Conservation (phyloP, 164 flowering plant genomes). For the Malania oleifera region DNA sequence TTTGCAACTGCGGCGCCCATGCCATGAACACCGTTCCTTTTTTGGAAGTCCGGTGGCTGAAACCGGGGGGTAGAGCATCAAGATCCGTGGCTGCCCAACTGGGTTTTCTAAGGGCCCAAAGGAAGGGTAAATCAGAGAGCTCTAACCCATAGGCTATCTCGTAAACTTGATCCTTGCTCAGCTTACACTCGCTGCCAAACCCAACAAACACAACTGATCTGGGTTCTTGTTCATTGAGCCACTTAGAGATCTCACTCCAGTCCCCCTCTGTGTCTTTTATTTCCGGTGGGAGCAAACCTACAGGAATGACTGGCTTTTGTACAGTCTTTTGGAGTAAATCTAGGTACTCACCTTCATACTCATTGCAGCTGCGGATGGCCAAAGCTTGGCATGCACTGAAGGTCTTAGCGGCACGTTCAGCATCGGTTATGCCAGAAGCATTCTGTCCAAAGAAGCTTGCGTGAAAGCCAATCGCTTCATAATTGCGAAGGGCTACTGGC, state of each 20-base stretch:
- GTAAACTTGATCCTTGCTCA: neutral
- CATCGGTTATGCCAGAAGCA: neutral
- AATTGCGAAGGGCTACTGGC: too few species aligned
- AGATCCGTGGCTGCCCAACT: neutral
- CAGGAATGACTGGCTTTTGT: neutral
- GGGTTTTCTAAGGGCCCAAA: neutral
- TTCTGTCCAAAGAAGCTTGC: neutral
- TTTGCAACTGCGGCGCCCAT: slow-evolving; percentile 12
- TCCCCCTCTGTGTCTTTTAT: neutral
- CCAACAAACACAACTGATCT: neutral
- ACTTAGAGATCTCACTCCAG: neutral
- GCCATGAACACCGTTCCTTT: neutral
- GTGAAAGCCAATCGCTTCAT: neutral
- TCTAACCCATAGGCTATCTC: neutral
- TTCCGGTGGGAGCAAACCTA: neutral
- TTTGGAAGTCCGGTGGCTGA: too few species aligned
- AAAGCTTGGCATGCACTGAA: neutral
- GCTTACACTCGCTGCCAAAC: neutral
- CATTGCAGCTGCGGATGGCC: neutral
- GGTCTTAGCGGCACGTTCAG: neutral
- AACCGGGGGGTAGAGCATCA: neutral
- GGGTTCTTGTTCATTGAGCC: neutral
- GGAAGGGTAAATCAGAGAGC: too few species aligned
- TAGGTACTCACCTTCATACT: neutral
- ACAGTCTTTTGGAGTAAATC: neutral